Evolutionary conservation across 345 rosid species (phyloP).

Genomic region (Arabis alpina): DNA sequence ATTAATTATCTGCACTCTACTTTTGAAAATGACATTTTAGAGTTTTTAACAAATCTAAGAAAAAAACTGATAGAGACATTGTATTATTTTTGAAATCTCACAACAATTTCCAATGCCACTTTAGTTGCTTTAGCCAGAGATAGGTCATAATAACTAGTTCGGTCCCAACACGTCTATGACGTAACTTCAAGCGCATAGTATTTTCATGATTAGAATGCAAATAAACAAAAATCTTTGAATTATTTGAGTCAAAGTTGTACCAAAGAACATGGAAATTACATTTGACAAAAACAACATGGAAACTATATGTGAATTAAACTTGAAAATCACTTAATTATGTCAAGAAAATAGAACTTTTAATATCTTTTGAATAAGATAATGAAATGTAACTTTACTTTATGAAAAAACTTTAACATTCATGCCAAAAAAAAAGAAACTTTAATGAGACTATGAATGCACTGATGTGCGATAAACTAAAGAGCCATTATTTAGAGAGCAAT

Average conservation of each 20-base stretch:
- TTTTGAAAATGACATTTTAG: not conserved
- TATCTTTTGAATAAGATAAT: too few relatives aligned
- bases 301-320: not conserved
- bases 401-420: not conserved
- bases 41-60: not conserved
- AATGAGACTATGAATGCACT: too few relatives aligned
- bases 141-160: not conserved
- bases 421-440: not conserved
- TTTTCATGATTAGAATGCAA: not conserved
- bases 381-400: too few relatives aligned
- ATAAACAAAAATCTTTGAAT: slow-evolving; percentile 11
- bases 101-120: slow-evolving; percentile 15
- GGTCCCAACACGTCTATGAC: slow-evolving; percentile 12
- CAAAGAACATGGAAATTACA: not conserved
- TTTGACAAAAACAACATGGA: not conserved
- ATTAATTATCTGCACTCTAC: not conserved
- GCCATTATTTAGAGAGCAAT: not conserved
- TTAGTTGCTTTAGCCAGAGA: slow-evolving; percentile 6
- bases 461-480: not conserved
- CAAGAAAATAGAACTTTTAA: too few relatives aligned
- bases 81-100: not conserved
- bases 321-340: not conserved
- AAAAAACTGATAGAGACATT: not conserved
- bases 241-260: slow-evolving; percentile 15
- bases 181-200: not conserved